phyloP scores from a whole-genome alignment of 1,139 yeast genomes.

The Pichia sp. region DNA sequence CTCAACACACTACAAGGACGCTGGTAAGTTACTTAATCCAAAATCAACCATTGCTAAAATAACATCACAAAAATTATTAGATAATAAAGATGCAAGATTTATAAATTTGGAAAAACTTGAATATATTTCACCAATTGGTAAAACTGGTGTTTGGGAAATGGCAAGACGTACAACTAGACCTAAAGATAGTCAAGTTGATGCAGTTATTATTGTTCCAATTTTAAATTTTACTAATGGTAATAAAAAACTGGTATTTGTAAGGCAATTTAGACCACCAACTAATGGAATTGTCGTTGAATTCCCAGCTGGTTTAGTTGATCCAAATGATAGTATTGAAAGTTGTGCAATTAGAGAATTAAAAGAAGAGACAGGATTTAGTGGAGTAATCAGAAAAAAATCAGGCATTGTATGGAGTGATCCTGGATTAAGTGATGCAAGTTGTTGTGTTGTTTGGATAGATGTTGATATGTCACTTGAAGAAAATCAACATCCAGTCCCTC shows the following conservation, averaged over 20 bases:
- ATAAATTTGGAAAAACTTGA: constrained; percentile 55
- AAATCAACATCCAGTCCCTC: constrained; percentile 62
- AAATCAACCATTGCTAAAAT: constrained; percentile 31
- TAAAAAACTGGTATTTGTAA: constrained; percentile 61
- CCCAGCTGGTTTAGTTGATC: constrained; percentile 93
- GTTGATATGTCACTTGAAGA: constrained; percentile 62
- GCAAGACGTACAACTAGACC: constrained; percentile 79
- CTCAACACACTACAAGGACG: constrained; percentile 5
- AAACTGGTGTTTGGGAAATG: constrained; percentile 77
- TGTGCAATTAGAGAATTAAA: constrained; percentile 83
- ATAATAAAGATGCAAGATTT: constrained; percentile 48
- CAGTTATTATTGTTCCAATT: constrained; percentile 80
- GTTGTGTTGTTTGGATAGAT: constrained; percentile 71
- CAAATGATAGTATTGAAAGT: constrained; percentile 64
- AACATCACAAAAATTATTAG: constrained; percentile 30
- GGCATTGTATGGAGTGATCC: constrained; percentile 73
- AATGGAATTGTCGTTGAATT: constrained; percentile 82
- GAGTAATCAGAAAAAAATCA: constrained; percentile 48
- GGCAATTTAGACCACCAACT: constrained; percentile 90
- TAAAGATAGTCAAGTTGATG: constrained; percentile 62
- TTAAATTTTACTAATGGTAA: constrained; percentile 35
- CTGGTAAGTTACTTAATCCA: constrained; percentile 12
- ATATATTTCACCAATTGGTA: constrained; percentile 66
- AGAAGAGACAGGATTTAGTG: constrained; percentile 90
- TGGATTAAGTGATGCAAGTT: constrained; percentile 86